These are phyloP conservation scores for Penicillium nordicum DNA, from an alignment of 2,329 filamentous ascomycete genomes.

Conservation along the genomic window DNA sequence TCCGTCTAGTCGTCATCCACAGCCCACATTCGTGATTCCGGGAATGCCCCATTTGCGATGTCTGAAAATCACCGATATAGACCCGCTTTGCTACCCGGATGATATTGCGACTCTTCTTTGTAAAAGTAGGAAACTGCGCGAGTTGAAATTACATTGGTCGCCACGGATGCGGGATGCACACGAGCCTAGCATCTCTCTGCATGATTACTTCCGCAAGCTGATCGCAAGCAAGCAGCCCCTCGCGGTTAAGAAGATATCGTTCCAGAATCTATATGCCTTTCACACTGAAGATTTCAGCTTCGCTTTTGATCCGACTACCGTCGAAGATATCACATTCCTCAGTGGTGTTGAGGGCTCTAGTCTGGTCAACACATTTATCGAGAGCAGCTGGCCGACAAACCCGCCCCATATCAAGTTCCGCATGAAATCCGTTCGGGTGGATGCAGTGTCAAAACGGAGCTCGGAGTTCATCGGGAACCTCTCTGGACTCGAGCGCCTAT, in stretches of 20 bases:
- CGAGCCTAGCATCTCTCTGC: constrained; percentile 55
- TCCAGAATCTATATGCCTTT: constrained; percentile 58
- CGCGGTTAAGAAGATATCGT: constrained; percentile 48
- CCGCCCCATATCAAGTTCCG: constrained; percentile 30
- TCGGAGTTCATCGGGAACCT: constrained; percentile 44
- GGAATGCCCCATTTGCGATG: constrained; percentile 54
- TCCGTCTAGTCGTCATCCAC: constrained; percentile 54
- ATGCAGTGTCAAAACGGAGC: constrained; percentile 47
- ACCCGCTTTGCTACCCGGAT: constrained; percentile 63
- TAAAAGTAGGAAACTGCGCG: constrained; percentile 53
- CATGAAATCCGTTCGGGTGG: constrained; percentile 50
- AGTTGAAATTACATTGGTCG: constrained; percentile 58
- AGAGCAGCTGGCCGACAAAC: constrained; percentile 51
- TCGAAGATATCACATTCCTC: constrained; percentile 53
- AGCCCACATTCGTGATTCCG: constrained; percentile 56
- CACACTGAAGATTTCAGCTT: constrained; percentile 48
- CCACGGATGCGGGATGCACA: constrained; percentile 59
- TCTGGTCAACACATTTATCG: constrained; percentile 51
- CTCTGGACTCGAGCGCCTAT: constrained; percentile 49
- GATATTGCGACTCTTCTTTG: constrained; percentile 57
- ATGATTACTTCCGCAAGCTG: constrained; percentile 56
- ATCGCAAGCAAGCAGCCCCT: constrained; percentile 47
- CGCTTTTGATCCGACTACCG: constrained; percentile 40
- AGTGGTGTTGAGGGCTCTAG: constrained; percentile 45
- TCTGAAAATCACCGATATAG: constrained; percentile 57